These are phyloP conservation scores for Allium fistulosum DNA, from an alignment of 106 monocot genomes.

Conservation along the genomic window DNA sequence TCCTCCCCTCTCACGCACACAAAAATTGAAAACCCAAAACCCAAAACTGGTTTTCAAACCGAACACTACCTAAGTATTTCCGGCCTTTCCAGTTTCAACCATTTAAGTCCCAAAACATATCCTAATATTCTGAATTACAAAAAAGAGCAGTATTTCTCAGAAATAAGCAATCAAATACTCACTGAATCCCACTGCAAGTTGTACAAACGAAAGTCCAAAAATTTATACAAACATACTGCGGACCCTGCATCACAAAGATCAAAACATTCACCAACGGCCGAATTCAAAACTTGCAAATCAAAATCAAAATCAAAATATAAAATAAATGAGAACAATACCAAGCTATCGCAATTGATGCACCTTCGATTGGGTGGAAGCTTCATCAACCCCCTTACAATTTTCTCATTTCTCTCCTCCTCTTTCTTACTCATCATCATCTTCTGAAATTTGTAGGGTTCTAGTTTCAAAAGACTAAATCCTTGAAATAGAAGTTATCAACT, in stretches of 20 bases:
- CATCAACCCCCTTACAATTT: conserved; percentile 54
- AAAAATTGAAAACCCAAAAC: too few species aligned
- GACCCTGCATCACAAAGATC: conserved; percentile 26
- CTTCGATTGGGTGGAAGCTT: conserved; percentile 66
- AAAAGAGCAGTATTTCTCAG: background rate
- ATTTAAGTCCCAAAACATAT: too few species aligned
- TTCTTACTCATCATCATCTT: conserved; percentile 39
- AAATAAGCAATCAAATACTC: conserved; percentile 16
- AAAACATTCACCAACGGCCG: too few species aligned
- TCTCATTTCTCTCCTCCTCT: conserved; percentile 67
- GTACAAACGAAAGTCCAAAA: conserved; percentile 71
- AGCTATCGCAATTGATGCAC: conserved; percentile 62
- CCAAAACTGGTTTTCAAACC: too few species aligned
- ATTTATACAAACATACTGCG: conserved; percentile 63
- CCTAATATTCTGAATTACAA: too few species aligned
- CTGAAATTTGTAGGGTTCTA: background rate
- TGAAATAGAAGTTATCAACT: too few species aligned
- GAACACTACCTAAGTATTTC: too few species aligned
- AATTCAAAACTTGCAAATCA: background rate
- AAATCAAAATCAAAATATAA: background rate
- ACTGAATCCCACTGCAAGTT: conserved; percentile 74
- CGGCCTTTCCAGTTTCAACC: too few species aligned
- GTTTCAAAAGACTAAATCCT: background rate
- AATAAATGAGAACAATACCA: conserved; percentile 15
- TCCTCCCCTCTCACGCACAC: too few species aligned